Evolutionary conservation across 768 basidiomycete species (phyloP).

Genomic region (Pleurotus citrinopileatus): DNA sequence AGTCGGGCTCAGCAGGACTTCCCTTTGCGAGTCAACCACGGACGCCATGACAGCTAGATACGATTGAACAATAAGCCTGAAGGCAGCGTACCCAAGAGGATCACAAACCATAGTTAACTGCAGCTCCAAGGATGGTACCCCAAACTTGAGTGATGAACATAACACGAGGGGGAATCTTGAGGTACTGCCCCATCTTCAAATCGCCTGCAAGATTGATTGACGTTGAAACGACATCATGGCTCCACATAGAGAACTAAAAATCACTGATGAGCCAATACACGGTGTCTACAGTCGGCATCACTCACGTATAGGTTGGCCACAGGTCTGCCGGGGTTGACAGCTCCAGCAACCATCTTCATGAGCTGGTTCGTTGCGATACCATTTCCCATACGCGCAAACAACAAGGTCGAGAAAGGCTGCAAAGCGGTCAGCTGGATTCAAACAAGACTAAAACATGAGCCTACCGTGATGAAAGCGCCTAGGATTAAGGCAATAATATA

Average conservation of each 20-base stretch:
- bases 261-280: neutral
- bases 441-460: neutral
- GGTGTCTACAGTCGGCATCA: neutral
- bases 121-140: slow-evolving; percentile 55
- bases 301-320: slow-evolving; percentile 68
- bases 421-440: neutral
- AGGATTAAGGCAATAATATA: slow-evolving; percentile 55
- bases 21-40: slow-evolving; percentile 49
- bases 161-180: slow-evolving; percentile 65
- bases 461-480: slow-evolving; percentile 41
- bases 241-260: slow-evolving; percentile 63
- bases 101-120: slow-evolving; percentile 34
- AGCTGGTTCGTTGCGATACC: slow-evolving; percentile 58
- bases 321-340: slow-evolving; percentile 58
- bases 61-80: neutral
- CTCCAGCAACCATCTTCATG: slow-evolving; percentile 65
- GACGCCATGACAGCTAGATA: slow-evolving; percentile 58
- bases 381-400: slow-evolving; percentile 59
- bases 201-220: slow-evolving; percentile 53
- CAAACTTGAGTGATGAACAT: slow-evolving; percentile 67
- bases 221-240: slow-evolving; percentile 55
- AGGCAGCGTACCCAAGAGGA: too few relatives aligned
- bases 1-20: slow-evolving; percentile 45
- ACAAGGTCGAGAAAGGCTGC: slow-evolving; percentile 53
- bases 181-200: slow-evolving; percentile 71